phyloP scores from a whole-genome alignment of 176 grass and related monocot genomes.

The Phragmites australis region DNA sequence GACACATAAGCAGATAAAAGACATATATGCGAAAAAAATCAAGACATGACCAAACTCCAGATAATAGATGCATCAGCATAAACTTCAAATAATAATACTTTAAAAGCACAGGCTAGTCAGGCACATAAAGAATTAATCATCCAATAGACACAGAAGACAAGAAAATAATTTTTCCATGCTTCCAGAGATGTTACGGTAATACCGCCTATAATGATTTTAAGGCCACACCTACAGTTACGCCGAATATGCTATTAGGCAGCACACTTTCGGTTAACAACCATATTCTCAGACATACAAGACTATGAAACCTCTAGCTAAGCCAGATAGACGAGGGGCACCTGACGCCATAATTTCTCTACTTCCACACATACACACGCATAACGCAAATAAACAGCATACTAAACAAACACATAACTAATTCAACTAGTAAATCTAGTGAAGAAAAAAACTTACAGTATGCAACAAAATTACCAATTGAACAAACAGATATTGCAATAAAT shows the following conservation, averaged over 20 bases:
- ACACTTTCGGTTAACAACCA: neutral
- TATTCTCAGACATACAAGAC: too few relatives aligned
- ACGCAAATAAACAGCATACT: neutral
- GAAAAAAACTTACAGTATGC: neutral
- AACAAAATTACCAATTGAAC: neutral
- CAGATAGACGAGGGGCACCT: neutral
- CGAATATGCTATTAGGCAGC: neutral
- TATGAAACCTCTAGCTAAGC: neutral
- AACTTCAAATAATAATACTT: neutral
- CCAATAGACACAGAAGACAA: neutral
- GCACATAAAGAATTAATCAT: neutral
- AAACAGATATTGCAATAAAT: conserved; percentile 1
- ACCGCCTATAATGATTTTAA: neutral
- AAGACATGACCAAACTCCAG: neutral
- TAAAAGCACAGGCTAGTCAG: neutral
- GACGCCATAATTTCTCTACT: neutral
- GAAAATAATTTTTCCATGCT: neutral
- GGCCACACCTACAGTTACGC: neutral
- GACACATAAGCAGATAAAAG: neutral
- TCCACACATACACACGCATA: neutral
- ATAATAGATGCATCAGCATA: neutral
- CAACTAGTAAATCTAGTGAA: neutral
- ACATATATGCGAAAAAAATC: neutral
- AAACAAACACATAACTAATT: neutral
- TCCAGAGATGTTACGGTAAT: neutral